Base-by-base conservation (phyloP, 129 eudicot species). In the Silybum marianum region DNA sequence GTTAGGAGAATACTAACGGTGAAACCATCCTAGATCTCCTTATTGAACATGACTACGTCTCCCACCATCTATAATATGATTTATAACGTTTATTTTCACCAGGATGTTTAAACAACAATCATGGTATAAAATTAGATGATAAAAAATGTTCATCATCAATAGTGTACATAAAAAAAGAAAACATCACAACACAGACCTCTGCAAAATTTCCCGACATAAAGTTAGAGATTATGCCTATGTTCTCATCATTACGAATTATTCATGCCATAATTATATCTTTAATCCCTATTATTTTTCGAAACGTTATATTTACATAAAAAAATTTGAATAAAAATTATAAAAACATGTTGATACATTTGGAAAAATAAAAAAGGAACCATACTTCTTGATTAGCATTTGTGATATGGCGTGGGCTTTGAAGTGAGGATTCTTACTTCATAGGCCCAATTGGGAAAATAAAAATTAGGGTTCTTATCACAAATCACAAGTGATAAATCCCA, bases 381-480 rank as follows among this genome's bases (percentile, higher is more conserved):
- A n/a, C 7, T 54, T 2, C 63, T 2, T 54, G 21, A 54, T 58
- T 58, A 58, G 19, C 10, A 18, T 58, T 18, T n/a, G 63, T 51
- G 21, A 51, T 16, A 51, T 3, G 63, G 32, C 2, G 21, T 68
- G 82, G 82, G 82, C 82, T 69, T 71, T 28, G 22, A 16, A 40
- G 16, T 16, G 25, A 26, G 32, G 32, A 78, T 68, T 34, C 23
- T 19, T 79, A 32, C 36, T 32, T 32, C 36, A 32, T 32, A 72
- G 83, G 83, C 83, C 83, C 83, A 79, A 51, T 34, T 48, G 13
- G 70, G 72, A 18, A 19, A 75, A 7, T 3, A 70, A 28, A 28
- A 71, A 79, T 79, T 79, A 79, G 83, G 83, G 83, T 79, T 79
- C 83, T 58, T 51, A 30, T 70, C 67, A 48, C 36, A 32, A 4